Evolutionary conservation across 805 yeast genomes (phyloP).

Genomic region (Danielia reshetovae): DNA sequence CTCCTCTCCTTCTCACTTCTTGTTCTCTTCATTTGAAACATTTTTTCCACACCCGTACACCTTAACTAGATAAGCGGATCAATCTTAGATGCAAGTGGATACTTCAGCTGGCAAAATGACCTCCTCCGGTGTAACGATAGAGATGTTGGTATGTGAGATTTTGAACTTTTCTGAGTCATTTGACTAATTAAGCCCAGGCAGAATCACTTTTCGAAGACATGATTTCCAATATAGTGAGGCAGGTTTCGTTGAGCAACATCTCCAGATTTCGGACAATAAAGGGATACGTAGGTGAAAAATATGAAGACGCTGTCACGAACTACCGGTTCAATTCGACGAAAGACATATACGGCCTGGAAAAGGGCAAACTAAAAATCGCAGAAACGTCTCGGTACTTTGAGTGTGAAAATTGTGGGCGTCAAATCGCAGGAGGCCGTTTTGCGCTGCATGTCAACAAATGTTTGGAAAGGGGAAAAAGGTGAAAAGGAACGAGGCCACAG

Average conservation of each 20-base stretch:
- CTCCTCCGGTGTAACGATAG: constrained; percentile 10
- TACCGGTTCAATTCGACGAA: constrained; percentile 17
- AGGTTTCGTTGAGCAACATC: constrained; percentile 24
- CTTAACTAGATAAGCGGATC: no score
- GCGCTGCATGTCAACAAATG: constrained; percentile 94
- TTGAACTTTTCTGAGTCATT: no score
- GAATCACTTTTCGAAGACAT: constrained; percentile 35
- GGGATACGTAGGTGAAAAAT: constrained; percentile 3
- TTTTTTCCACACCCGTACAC: constrained; percentile 2
- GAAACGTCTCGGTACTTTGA: constrained; percentile 61
- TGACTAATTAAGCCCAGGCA: constrained; percentile 32
- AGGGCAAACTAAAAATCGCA: constrained; percentile 34
- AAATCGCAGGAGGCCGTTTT: constrained; percentile 85
- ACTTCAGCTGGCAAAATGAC: no score
- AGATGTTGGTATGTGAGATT: constrained; percentile 12
- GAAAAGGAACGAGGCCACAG: no score
- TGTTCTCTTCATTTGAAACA: background rate
- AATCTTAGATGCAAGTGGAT: no score
- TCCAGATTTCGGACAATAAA: constrained; percentile 21
- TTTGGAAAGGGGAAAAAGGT: constrained; percentile 55
- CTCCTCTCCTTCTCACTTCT: no score
- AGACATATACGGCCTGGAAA: constrained; percentile 52
- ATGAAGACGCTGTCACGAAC: constrained; percentile 13
- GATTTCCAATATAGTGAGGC: constrained; percentile 28
- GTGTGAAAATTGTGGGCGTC: constrained; percentile 80